Conservation (phyloP, 495 filamentous ascomycete species). For the Chaetomidium leptoderma region DNA sequence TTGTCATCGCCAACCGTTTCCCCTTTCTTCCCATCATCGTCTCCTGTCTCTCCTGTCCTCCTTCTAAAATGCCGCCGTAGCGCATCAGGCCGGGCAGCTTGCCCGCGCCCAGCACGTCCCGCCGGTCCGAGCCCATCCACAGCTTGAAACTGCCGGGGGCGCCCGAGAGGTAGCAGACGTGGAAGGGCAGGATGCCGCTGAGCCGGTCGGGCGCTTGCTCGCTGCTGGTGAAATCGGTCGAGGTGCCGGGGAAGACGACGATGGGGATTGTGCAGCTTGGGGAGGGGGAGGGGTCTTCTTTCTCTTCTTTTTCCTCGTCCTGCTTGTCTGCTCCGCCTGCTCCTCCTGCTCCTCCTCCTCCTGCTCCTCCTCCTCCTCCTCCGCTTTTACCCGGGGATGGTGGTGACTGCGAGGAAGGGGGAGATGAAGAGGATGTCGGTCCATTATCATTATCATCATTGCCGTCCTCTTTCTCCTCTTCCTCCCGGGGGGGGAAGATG, state of each 20-base stretch:
- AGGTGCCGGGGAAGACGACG: slow-evolving; percentile 24
- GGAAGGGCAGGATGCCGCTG: slow-evolving; percentile 43
- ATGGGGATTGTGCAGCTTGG: slow-evolving; percentile 33
- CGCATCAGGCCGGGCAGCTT: slow-evolving; percentile 40
- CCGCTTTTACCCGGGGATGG: no score
- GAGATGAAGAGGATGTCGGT: no score
- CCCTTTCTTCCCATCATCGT: no score
- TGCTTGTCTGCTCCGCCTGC: neutral
- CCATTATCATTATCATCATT: no score
- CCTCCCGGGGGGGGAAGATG: no score
- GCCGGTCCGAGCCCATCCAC: slow-evolving; percentile 41
- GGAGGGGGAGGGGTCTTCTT: slow-evolving; percentile 11
- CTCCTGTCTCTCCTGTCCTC: neutral
- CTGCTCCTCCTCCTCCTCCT: no score
- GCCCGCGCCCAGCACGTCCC: slow-evolving; percentile 42
- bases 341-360: neutral
- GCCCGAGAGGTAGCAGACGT: slow-evolving; percentile 39
- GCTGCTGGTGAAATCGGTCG: neutral
- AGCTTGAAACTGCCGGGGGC: slow-evolving; percentile 36
- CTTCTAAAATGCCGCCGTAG: slow-evolving; percentile 12
- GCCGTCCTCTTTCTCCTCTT: no score
- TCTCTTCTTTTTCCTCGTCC: no score
- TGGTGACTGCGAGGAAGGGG: no score
- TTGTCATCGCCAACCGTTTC: neutral
- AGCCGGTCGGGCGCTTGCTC: slow-evolving; percentile 29